A percentile compares a stretch with the other conserved stretches of the same genome.
Conservation (phyloP, 495 filamentous ascomycete genomes). For the Penicillium bovifimosum region DNA sequence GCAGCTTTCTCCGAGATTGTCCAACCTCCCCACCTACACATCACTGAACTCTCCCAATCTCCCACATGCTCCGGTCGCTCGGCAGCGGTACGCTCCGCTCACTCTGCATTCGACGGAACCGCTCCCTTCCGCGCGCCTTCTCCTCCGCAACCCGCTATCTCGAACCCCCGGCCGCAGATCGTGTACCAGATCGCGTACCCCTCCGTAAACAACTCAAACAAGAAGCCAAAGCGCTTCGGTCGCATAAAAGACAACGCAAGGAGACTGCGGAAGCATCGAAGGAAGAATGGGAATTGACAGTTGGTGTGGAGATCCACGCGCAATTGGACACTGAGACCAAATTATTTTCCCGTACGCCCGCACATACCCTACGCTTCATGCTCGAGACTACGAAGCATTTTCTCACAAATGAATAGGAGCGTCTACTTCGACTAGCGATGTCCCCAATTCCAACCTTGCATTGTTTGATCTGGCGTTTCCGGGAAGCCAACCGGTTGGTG, state of each 20-base stretch:
- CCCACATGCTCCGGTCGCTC: constrained; percentile 35
- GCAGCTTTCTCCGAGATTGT: constrained; percentile 4
- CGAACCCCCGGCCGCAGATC: constrained; percentile 20
- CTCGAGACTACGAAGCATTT: not conserved
- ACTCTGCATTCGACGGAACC: constrained; percentile 10
- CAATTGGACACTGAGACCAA: constrained; percentile 84
- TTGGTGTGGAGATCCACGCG: constrained; percentile 95
- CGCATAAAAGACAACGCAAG: constrained; percentile 33
- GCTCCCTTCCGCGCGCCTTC: constrained; percentile 3
- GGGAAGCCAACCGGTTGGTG: constrained; percentile 68
- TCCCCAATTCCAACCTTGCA: constrained; percentile 79
- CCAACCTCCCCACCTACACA: not conserved
- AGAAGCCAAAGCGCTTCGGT: constrained; percentile 50
- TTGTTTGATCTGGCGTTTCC: constrained; percentile 87
- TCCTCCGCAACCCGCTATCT: constrained; percentile 18
- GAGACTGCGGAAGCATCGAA: constrained; percentile 33
- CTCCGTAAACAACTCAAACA: constrained; percentile 73
- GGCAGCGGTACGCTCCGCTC: constrained; percentile 29
- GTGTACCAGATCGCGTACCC: constrained; percentile 45
- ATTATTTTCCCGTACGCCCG: constrained; percentile 65
- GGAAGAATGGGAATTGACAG: constrained; percentile 77
- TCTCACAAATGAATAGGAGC: constrained; percentile 42
- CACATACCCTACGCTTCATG: not conserved
- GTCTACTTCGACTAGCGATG: constrained; percentile 59
- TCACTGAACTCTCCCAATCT: not conserved